Percentiles rank a stretch among this genome's conserved stretches.
Evolutionary conservation across 495 filamentous ascomycete genomes (phyloP).

Genomic region (Annulohypoxylon stygium): DNA sequence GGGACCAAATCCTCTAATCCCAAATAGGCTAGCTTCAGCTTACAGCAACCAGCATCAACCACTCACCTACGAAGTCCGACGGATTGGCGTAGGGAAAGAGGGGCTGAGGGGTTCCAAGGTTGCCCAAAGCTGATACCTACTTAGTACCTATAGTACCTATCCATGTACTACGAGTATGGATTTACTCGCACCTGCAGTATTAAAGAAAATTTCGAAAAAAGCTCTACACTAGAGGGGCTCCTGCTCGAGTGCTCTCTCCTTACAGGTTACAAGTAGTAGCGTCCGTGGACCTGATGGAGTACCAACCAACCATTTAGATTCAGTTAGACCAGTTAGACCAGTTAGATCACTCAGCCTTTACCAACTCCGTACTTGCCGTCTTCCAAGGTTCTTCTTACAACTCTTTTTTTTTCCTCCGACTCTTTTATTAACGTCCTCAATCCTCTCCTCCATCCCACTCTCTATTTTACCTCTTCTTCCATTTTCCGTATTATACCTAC

Average conservation of each 20-base stretch:
- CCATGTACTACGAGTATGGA: too few species aligned
- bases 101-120: slow-evolving; percentile 36
- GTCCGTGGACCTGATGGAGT: neutral
- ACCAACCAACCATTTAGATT: neutral
- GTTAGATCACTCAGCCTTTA: slow-evolving; percentile 14
- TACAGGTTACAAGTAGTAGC: neutral
- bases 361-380: slow-evolving; percentile 29
- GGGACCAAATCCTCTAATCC: slow-evolving; percentile 45
- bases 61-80: slow-evolving; percentile 42
- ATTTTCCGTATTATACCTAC: neutral
- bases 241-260: neutral
- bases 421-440: slow-evolving; percentile 26
- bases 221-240: neutral
- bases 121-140: slow-evolving; percentile 8
- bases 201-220: slow-evolving; percentile 10
- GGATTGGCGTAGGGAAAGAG: slow-evolving; percentile 28
- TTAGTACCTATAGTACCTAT: too few species aligned
- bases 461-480: neutral
- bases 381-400: slow-evolving; percentile 20
- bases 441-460: neutral
- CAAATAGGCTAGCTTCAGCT: slow-evolving; percentile 19
- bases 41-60: slow-evolving; percentile 31
- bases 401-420: slow-evolving; percentile 34
- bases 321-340: neutral
- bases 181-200: too few species aligned